These are phyloP conservation scores for Neotropicomus parvogracilis DNA, from an alignment of 1,284 basidiomycete genomes.

Conservation along the genomic window DNA sequence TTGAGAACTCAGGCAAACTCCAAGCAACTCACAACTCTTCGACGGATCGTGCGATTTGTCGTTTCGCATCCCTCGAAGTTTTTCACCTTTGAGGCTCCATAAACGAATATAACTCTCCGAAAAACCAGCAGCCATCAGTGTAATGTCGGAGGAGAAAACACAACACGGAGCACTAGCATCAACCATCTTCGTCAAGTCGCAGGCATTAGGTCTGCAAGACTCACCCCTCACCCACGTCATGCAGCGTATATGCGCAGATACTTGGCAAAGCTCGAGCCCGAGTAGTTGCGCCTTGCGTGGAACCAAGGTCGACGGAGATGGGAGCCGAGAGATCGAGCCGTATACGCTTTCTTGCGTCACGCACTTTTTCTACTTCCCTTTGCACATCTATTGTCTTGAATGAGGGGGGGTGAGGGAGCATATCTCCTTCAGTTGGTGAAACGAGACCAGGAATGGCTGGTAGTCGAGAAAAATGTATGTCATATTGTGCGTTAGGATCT, in stretches of 20 bases:
- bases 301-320: slow-evolving; percentile 49
- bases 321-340: slow-evolving; percentile 74
- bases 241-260: slow-evolving; percentile 89
- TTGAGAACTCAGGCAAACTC: background rate
- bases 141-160: slow-evolving; percentile 88
- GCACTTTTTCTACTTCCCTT: slow-evolving; percentile 86
- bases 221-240: slow-evolving; percentile 88
- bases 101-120: slow-evolving; percentile 93
- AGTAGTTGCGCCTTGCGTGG: slow-evolving; percentile 53
- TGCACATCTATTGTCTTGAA: slow-evolving; percentile 89
- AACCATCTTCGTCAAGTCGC: slow-evolving; percentile 10
- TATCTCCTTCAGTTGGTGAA: slow-evolving; percentile 67
- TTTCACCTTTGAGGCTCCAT: slow-evolving; percentile 95
- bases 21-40: slow-evolving; percentile 56
- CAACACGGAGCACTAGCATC: slow-evolving; percentile 75
- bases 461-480: slow-evolving; percentile 52
- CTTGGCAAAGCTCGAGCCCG: slow-evolving; percentile 75
- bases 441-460: slow-evolving; percentile 48
- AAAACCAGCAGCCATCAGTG: slow-evolving; percentile 95
- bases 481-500: slow-evolving; percentile 62
- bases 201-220: slow-evolving; percentile 24
- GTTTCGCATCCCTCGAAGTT: slow-evolving; percentile 72
- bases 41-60: slow-evolving; percentile 69
- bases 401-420: slow-evolving; percentile 73
- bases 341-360: slow-evolving; percentile 89